Evolutionary conservation across 1,284 basidiomycete species (phyloP).

Genomic region (Serendipita sp.): DNA sequence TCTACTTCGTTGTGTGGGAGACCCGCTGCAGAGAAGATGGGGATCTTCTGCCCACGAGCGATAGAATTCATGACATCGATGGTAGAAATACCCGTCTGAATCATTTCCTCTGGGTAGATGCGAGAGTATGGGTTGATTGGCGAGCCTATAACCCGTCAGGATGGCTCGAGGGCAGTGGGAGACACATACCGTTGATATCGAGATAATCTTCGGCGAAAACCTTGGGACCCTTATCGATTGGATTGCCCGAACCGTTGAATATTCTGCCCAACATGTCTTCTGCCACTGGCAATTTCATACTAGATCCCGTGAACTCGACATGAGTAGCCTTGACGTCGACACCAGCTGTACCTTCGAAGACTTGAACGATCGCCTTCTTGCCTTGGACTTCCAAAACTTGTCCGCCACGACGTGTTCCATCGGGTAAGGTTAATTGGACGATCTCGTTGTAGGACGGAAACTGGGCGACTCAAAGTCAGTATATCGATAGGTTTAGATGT

Average conservation of each 20-base stretch:
- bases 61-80: slow-evolving; percentile 99
- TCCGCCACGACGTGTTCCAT: slow-evolving; percentile 88
- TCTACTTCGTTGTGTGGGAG: slow-evolving; percentile 93
- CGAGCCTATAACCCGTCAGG: slow-evolving; percentile 46
- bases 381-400: slow-evolving; percentile 98
- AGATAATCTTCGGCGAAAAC: slow-evolving; percentile 99
- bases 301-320: slow-evolving; percentile 94
- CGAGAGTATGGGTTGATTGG: slow-evolving; percentile 99
- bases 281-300: slow-evolving; percentile 98
- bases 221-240: slow-evolving; percentile 96
- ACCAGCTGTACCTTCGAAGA: slow-evolving; percentile 96
- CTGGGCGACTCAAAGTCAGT: slow-evolving; percentile 27
- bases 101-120: slow-evolving; percentile 99
- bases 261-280: slow-evolving; percentile 99
- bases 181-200: slow-evolving; percentile 84
- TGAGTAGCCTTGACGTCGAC: slow-evolving; percentile 96
- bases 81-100: slow-evolving; percentile 98
- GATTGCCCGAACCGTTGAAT: slow-evolving; percentile 97
- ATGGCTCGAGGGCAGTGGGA: neutral
- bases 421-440: slow-evolving; percentile 88
- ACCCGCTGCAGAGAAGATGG: slow-evolving; percentile 98
- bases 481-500: slow-evolving; percentile 8
- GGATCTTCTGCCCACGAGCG: slow-evolving; percentile 99
- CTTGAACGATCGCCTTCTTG: slow-evolving; percentile 98
- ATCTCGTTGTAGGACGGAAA: slow-evolving; percentile 99